Evolutionary conservation across 2,329 filamentous ascomycete genomes (phyloP).

Genomic region (Fusarium protoensiforme): DNA sequence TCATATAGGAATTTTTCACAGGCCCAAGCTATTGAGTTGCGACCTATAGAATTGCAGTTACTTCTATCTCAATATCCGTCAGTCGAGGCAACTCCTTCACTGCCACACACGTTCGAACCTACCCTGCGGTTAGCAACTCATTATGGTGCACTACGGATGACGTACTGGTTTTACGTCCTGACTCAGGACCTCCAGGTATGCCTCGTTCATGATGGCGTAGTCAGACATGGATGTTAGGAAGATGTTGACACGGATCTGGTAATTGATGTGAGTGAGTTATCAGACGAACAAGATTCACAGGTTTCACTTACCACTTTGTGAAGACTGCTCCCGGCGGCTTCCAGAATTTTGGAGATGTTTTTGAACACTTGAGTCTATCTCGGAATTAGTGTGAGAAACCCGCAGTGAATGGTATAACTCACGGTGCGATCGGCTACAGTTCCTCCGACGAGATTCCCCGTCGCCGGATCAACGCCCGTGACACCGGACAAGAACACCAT

Average conservation of each 20-base stretch:
- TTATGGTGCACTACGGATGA: background rate
- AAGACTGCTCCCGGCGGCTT: background rate
- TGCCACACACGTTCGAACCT: background rate
- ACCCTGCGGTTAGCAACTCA: background rate
- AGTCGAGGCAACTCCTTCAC: background rate
- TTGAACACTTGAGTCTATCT: background rate
- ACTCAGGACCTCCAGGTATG: background rate
- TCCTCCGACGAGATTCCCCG: background rate
- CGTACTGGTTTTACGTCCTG: background rate
- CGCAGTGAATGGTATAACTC: background rate
- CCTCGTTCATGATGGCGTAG: background rate
- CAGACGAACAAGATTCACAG: background rate
- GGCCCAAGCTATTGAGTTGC: background rate
- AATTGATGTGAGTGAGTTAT: background rate
- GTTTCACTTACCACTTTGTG: background rate
- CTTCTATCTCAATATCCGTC: background rate
- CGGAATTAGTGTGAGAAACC: background rate
- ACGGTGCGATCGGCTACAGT: background rate
- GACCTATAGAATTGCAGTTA: background rate
- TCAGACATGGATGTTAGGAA: background rate
- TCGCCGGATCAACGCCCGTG: background rate
- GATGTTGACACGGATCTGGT: background rate
- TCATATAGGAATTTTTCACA: background rate
- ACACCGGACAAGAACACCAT: background rate
- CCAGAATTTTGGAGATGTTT: background rate